phyloP scores from a whole-genome alignment of 2,329 filamentous ascomycete genomes.

The Aspergillus niger region DNA sequence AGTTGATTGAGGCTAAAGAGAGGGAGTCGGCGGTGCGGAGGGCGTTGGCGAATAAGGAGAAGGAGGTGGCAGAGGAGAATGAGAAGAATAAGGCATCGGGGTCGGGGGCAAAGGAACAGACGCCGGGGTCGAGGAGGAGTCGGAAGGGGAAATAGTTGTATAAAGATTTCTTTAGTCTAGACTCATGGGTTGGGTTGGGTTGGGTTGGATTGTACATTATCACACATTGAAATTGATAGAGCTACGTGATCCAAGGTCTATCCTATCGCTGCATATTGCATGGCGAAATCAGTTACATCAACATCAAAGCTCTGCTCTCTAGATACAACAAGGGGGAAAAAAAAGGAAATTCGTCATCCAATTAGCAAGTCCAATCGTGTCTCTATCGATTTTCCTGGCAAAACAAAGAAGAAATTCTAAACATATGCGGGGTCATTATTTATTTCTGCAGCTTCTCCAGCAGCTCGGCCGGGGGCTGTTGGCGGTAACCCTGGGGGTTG shows the following conservation, averaged over 20 bases:
- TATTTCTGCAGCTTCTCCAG: constrained; percentile 57
- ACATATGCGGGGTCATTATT: neutral
- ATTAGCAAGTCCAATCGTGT: constrained; percentile 23
- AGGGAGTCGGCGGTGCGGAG: constrained; percentile 71
- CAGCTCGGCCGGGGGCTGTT: constrained; percentile 83
- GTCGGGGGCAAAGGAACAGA: constrained; percentile 29
- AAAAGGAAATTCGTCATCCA: constrained; percentile 42
- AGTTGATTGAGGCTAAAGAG: constrained; percentile 77
- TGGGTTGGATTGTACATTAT: too few species aligned
- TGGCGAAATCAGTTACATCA: too few species aligned
- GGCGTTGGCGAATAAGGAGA: constrained; percentile 58
- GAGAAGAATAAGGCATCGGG: constrained; percentile 18
- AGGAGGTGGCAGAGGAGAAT: constrained; percentile 32
- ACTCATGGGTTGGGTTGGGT: too few species aligned
- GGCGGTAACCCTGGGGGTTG: constrained; percentile 92
- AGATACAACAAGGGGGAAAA: constrained; percentile 4
- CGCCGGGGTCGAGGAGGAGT: constrained; percentile 43
- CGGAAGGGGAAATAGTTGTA: constrained; percentile 31
- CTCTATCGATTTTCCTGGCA: neutral
- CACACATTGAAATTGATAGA: too few species aligned
- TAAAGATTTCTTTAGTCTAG: too few species aligned
- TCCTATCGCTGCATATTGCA: neutral
- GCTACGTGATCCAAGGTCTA: neutral
- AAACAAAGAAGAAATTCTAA: neutral
- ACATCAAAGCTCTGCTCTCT: neutral